These are phyloP conservation scores for Gnaphalium uliginosum DNA, from an alignment of 129 eudicot genomes.

Conservation along the genomic window DNA sequence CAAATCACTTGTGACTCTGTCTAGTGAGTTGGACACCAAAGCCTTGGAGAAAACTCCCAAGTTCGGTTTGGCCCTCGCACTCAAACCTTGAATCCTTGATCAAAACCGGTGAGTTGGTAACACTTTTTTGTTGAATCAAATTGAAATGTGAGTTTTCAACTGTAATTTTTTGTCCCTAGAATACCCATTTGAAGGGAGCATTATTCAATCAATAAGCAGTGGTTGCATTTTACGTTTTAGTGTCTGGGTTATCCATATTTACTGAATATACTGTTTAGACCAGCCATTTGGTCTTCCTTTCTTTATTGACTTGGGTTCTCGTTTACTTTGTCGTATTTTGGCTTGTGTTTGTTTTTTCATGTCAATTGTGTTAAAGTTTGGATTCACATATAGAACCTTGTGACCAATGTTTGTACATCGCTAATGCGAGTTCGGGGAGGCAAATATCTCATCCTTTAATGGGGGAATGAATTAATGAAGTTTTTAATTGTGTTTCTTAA, in stretches of 20 bases:
- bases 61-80: conserved; percentile 78
- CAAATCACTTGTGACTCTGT: conserved; percentile 63
- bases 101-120: conserved; percentile 3
- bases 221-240: conserved; percentile 14
- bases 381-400: no score
- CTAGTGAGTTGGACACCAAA: conserved; percentile 81
- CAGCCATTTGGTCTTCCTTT: not conserved
- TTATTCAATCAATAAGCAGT: conserved; percentile 27
- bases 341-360: not conserved
- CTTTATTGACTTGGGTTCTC: not conserved
- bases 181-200: conserved; percentile 23
- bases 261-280: not conserved
- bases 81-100: conserved; percentile 84
- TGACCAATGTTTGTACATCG: no score
- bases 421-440: no score
- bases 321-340: not conserved
- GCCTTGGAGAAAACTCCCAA: conserved; percentile 83
- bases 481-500: no score
- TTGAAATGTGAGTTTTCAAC: conserved; percentile 26
- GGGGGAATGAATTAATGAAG: no score
- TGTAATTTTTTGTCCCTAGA: conserved; percentile 18
- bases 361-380: not conserved
- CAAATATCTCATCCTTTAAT: no score
- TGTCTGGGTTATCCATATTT: conserved; percentile 7
- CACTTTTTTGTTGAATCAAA: conserved; percentile 20